phyloP scores from a whole-genome alignment of 23 red algal species.

The Gracilariopsis chorda region DNA sequence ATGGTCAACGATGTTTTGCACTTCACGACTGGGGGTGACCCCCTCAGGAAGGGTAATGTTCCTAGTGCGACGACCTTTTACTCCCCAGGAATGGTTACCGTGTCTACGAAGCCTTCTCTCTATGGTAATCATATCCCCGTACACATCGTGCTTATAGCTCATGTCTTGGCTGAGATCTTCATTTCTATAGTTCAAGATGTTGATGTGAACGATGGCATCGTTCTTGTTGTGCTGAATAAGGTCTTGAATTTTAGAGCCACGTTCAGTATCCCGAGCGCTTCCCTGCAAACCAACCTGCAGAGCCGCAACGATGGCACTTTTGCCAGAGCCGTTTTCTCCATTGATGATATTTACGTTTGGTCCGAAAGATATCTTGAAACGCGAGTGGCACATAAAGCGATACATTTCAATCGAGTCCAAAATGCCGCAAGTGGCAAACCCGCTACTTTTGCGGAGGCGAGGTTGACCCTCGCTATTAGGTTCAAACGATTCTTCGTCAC shows the following conservation, averaged over 20 bases:
- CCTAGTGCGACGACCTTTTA: slow-evolving; percentile 29
- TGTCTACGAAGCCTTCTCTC: slow-evolving; percentile 58
- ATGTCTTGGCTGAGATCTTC: slow-evolving; percentile 3
- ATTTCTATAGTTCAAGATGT: slow-evolving; percentile 56
- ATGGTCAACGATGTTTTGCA: slow-evolving; percentile 75
- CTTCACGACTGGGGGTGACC: slow-evolving; percentile 57
- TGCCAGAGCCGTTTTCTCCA: slow-evolving; percentile 91
- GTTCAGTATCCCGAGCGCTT: slow-evolving; percentile 58
- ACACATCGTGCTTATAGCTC: slow-evolving; percentile 72
- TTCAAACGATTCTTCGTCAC: neutral
- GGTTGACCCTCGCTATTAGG: neutral
- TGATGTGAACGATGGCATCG: slow-evolving; percentile 51
- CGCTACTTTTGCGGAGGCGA: neutral
- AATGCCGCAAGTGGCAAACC: slow-evolving; percentile 73
- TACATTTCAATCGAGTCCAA: slow-evolving; percentile 75
- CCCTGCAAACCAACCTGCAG: slow-evolving; percentile 78
- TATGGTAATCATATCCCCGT: slow-evolving; percentile 85
- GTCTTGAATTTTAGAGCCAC: slow-evolving; percentile 53
- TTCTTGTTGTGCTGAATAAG: slow-evolving; percentile 61
- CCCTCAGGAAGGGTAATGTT: slow-evolving; percentile 24
- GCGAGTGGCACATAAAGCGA: slow-evolving; percentile 93
- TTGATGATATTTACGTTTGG: slow-evolving; percentile 96
- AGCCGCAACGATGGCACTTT: slow-evolving; percentile 93
- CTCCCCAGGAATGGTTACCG: slow-evolving; percentile 46
- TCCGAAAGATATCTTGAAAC: slow-evolving; percentile 77